Conservation (phyloP, 768 basidiomycete species). For the Rhizopogon vesiculosus region DNA sequence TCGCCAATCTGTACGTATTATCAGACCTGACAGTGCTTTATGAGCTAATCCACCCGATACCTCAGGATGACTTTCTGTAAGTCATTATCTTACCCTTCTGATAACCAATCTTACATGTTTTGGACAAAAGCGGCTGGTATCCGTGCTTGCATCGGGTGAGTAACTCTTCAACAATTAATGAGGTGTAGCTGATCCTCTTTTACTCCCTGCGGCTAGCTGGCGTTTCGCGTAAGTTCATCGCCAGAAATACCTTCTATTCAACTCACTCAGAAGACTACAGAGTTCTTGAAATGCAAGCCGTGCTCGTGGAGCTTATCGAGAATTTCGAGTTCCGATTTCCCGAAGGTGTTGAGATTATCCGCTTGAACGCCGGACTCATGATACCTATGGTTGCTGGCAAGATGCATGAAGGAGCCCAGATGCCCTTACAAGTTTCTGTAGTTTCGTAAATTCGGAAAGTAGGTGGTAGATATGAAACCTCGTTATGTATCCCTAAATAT, state of each 20-base stretch:
- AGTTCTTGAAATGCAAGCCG: constrained; percentile 30
- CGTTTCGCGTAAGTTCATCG: constrained; percentile 8
- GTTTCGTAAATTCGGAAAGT: constrained; percentile 2
- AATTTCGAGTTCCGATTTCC: constrained; percentile 31
- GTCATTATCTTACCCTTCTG: neutral
- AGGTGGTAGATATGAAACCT: too few relatives aligned
- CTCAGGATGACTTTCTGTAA: constrained; percentile 10
- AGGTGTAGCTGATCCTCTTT: neutral
- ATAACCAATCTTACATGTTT: neutral
- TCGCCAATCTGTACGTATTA: constrained; percentile 8
- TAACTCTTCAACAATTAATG: neutral
- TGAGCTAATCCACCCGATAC: neutral
- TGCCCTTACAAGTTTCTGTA: constrained; percentile 28
- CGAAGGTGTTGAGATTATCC: constrained; percentile 24
- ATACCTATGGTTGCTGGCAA: constrained; percentile 28
- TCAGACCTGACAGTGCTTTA: neutral
- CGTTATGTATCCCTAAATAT: too few relatives aligned
- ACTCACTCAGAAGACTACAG: constrained; percentile 7
- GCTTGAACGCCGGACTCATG: constrained; percentile 28
- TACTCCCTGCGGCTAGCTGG: constrained; percentile 1
- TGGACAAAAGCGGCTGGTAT: constrained; percentile 4
- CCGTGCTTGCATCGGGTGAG: constrained; percentile 9
- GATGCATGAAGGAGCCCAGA: constrained; percentile 21
- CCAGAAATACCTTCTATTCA: neutral
- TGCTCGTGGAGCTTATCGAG: constrained; percentile 30